phyloP scores from a whole-genome alignment of 177 flowering plant species.

The Vitis hybrid region DNA sequence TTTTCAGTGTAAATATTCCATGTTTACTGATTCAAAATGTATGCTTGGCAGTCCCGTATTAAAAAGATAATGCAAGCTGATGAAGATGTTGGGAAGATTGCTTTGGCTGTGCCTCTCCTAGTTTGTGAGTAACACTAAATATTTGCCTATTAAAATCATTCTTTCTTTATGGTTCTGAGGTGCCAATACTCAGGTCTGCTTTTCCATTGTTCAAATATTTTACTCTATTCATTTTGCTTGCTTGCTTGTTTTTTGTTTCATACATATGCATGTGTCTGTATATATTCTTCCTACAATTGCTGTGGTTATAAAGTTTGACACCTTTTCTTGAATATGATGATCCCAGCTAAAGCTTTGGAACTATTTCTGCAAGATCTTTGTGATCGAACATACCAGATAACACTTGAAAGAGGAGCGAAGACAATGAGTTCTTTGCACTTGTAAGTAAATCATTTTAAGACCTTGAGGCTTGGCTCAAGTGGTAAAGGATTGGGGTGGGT shows the following conservation, averaged over 20 bases:
- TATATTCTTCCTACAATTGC: neutral
- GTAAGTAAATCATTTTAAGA: conserved; percentile 40
- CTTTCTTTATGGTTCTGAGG: neutral
- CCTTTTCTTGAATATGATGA: neutral
- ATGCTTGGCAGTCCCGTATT: conserved; percentile 60
- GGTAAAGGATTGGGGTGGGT: too few species aligned
- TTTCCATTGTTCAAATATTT: neutral
- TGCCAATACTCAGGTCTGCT: neutral
- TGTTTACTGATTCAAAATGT: neutral
- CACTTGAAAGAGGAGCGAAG: conserved; percentile 79
- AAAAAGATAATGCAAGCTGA: conserved; percentile 94
- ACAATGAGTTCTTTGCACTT: conserved; percentile 74
- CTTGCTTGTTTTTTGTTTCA: neutral
- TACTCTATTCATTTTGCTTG: neutral
- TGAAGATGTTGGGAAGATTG: conserved; percentile 92
- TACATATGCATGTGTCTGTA: neutral
- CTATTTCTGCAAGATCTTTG: conserved; percentile 87
- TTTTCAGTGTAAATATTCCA: neutral
- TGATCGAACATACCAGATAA: conserved; percentile 80
- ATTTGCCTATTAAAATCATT: neutral
- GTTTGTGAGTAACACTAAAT: conserved; percentile 55
- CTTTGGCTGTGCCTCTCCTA: conserved; percentile 85
- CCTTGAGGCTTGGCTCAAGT: too few species aligned
- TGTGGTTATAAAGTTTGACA: neutral
- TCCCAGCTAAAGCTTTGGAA: conserved; percentile 86